Conservation (phyloP, 805 yeast species). For the Grigorovia transvaalensis region DNA sequence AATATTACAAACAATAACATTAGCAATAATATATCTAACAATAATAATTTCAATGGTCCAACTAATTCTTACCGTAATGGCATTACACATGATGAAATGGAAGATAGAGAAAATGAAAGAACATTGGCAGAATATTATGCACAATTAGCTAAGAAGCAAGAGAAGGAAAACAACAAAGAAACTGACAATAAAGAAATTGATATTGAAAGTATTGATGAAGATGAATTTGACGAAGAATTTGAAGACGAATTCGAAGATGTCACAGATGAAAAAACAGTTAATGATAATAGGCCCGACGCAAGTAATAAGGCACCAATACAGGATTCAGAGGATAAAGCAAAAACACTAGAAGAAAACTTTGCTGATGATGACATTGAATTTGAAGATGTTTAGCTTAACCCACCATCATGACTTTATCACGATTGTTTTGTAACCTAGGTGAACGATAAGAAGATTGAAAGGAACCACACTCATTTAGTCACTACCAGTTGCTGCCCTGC, state of each 20-base stretch:
- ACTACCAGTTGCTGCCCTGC: too few relatives aligned
- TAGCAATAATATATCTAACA: background rate
- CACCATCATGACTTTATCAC: too few relatives aligned
- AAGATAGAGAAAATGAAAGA: conserved; percentile 59
- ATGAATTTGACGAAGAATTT: conserved; percentile 15
- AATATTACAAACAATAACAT: conserved; percentile 3
- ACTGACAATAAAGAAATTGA: conserved; percentile 39
- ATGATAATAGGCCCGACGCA: background rate
- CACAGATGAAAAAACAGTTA: background rate
- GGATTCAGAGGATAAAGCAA: conserved; percentile 5
- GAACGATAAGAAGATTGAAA: too few relatives aligned
- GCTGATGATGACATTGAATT: conserved; percentile 24
- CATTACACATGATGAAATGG: conserved; percentile 31
- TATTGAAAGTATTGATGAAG: conserved; percentile 24
- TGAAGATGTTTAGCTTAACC: conserved; percentile 24
- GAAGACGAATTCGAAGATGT: conserved; percentile 13
- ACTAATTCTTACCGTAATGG: conserved; percentile 7
- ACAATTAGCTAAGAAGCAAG: conserved; percentile 60
- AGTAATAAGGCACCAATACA: conserved; percentile 4
- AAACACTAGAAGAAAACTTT: conserved; percentile 1
- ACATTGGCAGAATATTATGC: conserved; percentile 70
- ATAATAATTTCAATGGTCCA: background rate
- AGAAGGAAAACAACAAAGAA: conserved; percentile 39
- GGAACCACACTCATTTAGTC: too few relatives aligned
- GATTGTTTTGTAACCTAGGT: background rate